A percentile compares a stretch with the other conserved stretches of the same genome.
These are phyloP conservation scores for Euphorbia corollata DNA, from an alignment of 441 rosid species.

Conservation along the genomic window DNA sequence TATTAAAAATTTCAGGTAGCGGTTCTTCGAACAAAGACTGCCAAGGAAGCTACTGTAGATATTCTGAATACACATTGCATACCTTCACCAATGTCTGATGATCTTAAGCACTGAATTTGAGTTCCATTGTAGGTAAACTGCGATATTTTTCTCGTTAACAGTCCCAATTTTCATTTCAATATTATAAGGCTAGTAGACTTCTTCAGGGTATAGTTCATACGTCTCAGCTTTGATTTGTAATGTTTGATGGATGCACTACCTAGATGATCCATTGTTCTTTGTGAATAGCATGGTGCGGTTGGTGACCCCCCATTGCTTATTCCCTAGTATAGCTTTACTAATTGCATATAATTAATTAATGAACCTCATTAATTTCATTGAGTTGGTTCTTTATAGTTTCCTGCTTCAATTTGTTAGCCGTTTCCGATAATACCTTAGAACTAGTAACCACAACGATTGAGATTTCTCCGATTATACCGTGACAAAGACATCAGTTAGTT, in stretches of 20 bases:
- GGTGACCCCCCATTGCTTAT: background rate
- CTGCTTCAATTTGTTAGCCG: too few relatives aligned
- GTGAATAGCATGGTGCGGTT: background rate
- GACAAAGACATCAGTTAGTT: background rate
- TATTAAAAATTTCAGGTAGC: constrained; percentile 41
- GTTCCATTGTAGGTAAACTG: constrained; percentile 10
- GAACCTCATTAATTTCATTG: background rate
- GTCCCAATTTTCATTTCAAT: background rate
- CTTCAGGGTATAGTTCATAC: constrained; percentile 7
- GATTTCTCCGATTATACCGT: background rate
- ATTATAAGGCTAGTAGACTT: background rate
- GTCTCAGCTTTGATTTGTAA: background rate
- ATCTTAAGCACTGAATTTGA: constrained; percentile 49
- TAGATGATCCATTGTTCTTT: background rate
- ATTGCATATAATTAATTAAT: background rate
- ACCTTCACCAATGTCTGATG: constrained; percentile 82
- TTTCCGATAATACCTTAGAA: too few relatives aligned
- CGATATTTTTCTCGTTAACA: constrained; percentile 3
- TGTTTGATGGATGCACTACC: constrained; percentile 11
- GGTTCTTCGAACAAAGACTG: constrained; percentile 55
- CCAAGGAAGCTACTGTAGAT: constrained; percentile 72
- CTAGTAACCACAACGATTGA: too few relatives aligned
- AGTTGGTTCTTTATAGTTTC: background rate
- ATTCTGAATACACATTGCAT: constrained; percentile 80
- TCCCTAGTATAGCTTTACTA: constrained; percentile 7